Conservation (phyloP, 305 asterid genomes). For the Solanum chacoense region DNA sequence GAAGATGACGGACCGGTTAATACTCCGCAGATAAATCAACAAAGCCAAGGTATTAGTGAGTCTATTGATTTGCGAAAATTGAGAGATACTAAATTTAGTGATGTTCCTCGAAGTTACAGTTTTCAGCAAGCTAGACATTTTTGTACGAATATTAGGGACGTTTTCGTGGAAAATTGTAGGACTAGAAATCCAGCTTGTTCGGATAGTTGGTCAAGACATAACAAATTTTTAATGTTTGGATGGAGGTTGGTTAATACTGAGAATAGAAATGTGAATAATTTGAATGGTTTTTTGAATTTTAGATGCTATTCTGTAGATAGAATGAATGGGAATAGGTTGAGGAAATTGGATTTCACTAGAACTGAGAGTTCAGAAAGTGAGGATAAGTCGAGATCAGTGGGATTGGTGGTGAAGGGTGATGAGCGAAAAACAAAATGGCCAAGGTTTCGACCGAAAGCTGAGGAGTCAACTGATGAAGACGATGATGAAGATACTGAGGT, state of each 20-base stretch:
- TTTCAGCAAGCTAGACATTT: slow-evolving; percentile 7
- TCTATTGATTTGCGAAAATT: slow-evolving; percentile 44
- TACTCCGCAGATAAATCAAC: slow-evolving; percentile 13
- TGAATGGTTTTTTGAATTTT: slow-evolving; percentile 8
- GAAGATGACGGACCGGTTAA: slow-evolving; percentile 56
- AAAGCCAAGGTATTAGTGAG: slow-evolving; percentile 16
- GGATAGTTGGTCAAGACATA: slow-evolving; percentile 13
- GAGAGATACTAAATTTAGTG: background rate
- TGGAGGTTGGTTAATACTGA: slow-evolving; percentile 12
- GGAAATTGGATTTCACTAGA: slow-evolving; percentile 21
- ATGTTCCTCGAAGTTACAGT: background rate
- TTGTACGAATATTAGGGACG: slow-evolving; percentile 6
- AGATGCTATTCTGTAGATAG: slow-evolving; percentile 36
- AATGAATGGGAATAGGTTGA: slow-evolving; percentile 6
- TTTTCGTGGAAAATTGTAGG: background rate
- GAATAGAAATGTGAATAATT: slow-evolving; percentile 15
- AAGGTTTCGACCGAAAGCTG: slow-evolving; percentile 28
- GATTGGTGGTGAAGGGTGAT: slow-evolving; percentile 2
- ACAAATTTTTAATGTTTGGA: slow-evolving; percentile 23
- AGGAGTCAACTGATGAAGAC: slow-evolving; percentile 37
- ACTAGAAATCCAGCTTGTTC: background rate
- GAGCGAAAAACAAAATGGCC: slow-evolving; percentile 37
- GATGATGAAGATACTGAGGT: slow-evolving; percentile 29
- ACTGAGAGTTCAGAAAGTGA: slow-evolving; percentile 21
- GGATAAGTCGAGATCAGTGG: slow-evolving; percentile 14